A percentile compares a stretch with the other conserved stretches of the same genome.
These are phyloP conservation scores for Apocynum venetum DNA, from an alignment of 257 asterid genomes.

Conservation along the genomic window DNA sequence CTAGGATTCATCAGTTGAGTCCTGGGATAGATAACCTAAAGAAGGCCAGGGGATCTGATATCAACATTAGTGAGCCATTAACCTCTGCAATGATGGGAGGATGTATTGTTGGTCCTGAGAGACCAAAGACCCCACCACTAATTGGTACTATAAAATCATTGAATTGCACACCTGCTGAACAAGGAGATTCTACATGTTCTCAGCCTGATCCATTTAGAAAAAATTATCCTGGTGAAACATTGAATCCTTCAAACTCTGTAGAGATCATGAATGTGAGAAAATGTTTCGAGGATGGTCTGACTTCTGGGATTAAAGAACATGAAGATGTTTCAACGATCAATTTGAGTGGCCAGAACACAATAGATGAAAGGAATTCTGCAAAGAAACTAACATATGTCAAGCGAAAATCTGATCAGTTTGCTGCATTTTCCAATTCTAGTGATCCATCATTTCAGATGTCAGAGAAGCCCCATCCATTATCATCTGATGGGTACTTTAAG, in stretches of 20 bases:
- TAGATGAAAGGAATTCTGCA: conserved; percentile 37
- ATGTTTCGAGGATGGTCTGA: conserved; percentile 27
- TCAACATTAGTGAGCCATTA: conserved; percentile 25
- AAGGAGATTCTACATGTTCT: conserved; percentile 21
- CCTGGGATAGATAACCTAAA: conserved; percentile 24
- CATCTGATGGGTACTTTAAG: conserved; percentile 74
- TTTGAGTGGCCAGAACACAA: conserved; percentile 36
- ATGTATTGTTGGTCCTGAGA: conserved; percentile 33
- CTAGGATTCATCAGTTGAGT: conserved; percentile 33
- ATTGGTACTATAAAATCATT: conserved; percentile 25
- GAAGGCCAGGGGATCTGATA: conserved; percentile 35
- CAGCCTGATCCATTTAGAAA: conserved; percentile 30
- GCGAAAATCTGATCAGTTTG: conserved; percentile 75
- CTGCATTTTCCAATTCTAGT: conserved; percentile 55
- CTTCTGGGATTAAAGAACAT: conserved; percentile 34
- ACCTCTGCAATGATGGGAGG: conserved; percentile 24
- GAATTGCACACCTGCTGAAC: conserved; percentile 26
- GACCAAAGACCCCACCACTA: conserved; percentile 30
- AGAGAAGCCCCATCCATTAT: conserved; percentile 38
- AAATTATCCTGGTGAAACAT: conserved; percentile 22
- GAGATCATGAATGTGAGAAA: conserved; percentile 9
- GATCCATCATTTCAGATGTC: conserved; percentile 22
- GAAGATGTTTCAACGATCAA: conserved; percentile 38
- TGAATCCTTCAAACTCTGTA: conserved; percentile 25
- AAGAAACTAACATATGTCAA: conserved; percentile 56